Evolutionary conservation across 2,329 filamentous ascomycete species (phyloP).

Genomic region (Penicillium sp.): DNA sequence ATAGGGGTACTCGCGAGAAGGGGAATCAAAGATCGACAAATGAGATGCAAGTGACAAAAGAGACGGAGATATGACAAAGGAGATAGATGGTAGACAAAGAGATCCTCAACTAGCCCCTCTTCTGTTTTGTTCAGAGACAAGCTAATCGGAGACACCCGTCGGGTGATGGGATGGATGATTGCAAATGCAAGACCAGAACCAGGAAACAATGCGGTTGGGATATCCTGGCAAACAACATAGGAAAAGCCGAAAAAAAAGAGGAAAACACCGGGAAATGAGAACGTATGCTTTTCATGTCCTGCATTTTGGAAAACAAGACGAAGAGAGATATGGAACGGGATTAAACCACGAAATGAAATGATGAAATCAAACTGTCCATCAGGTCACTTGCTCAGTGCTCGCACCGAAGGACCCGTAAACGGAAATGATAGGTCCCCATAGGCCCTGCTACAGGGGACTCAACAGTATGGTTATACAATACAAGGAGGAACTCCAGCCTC

Average conservation of each 20-base stretch:
- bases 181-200: not conserved
- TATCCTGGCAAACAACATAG: not conserved
- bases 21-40: slow-evolving; percentile 4
- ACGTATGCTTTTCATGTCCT: slow-evolving; percentile 3
- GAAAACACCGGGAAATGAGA: slow-evolving; percentile 3
- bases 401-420: not conserved
- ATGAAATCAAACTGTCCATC: not conserved
- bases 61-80: not conserved
- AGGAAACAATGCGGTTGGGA: slow-evolving; percentile 3
- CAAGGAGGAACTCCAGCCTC: slow-evolving; percentile 10
- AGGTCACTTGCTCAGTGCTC: not conserved
- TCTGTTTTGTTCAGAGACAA: not conserved
- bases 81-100: slow-evolving; percentile 5
- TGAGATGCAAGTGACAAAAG: not conserved
- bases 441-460: slow-evolving; percentile 17
- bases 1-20: slow-evolving; percentile 20
- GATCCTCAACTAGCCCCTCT: not conserved
- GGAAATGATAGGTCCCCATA: slow-evolving; percentile 13
- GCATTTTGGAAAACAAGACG: not conserved
- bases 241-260: not conserved
- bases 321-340: not conserved
- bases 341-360: not conserved
- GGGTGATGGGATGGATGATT: not conserved
- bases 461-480: slow-evolving; percentile 17
- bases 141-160: not conserved